Percentiles rank a stretch among this genome's conserved stretches.
phyloP scores from a whole-genome alignment of 2,329 filamentous ascomycete genomes.

The Pseudonectria buxi region DNA sequence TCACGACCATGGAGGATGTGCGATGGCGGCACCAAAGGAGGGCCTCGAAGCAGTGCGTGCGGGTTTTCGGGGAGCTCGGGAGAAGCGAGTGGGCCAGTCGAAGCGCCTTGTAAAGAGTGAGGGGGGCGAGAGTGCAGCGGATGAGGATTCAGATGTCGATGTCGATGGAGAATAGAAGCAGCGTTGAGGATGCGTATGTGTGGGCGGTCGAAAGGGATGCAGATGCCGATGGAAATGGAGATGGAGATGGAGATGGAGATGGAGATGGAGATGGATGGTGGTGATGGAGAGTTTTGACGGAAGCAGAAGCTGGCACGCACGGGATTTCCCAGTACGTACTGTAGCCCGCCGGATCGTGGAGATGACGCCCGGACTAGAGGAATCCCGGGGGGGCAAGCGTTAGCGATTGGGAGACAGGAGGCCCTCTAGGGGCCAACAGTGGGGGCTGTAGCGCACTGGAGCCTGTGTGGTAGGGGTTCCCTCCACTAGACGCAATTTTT shows the following conservation, averaged over 20 bases:
- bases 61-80: conserved; percentile 4
- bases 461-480: conserved; percentile 10
- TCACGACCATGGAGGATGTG: conserved; percentile 28
- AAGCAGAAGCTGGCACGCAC: conserved; percentile 1
- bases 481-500: conserved; percentile 14
- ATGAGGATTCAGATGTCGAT: conserved; percentile 2
- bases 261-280: conserved; percentile 2
- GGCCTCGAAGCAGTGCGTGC: conserved; percentile 11
- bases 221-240: conserved; percentile 6
- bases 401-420: conserved; percentile 15
- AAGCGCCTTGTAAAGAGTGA: no score
- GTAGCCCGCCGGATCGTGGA: conserved; percentile 19
- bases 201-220: conserved; percentile 6
- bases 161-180: conserved; percentile 4
- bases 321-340: conserved; percentile 14
- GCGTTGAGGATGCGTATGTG: conserved; percentile 9
- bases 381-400: conserved; percentile 13
- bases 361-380: conserved; percentile 20
- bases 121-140: background rate
- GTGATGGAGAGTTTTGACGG: conserved; percentile 7
- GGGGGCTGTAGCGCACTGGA: conserved; percentile 15
- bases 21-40: conserved; percentile 16
- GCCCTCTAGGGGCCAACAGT: no score
- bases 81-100: conserved; percentile 1
- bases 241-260: conserved; percentile 2